These are phyloP conservation scores for Populus hybrid DNA, from an alignment of 441 rosid genomes.

Conservation along the genomic window DNA sequence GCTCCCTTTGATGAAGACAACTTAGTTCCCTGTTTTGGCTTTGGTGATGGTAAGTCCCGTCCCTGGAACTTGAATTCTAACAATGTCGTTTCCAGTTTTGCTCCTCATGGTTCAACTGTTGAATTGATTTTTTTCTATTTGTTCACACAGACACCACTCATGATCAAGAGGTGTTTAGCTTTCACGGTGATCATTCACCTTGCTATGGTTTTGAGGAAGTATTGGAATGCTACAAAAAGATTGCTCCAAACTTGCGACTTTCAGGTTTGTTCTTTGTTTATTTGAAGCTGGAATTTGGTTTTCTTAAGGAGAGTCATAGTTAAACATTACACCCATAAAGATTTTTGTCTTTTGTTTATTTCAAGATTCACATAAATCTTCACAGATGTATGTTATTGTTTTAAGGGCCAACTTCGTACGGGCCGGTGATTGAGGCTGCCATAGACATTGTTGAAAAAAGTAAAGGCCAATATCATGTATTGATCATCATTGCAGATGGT, in stretches of 20 bases:
- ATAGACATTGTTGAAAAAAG: constrained; percentile 66
- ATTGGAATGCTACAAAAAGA: constrained; percentile 58
- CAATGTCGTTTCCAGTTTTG: too few species aligned
- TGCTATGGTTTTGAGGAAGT: constrained; percentile 89
- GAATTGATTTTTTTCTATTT: background rate
- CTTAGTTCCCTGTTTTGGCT: constrained; percentile 81
- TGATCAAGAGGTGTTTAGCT: constrained; percentile 69
- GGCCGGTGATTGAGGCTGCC: constrained; percentile 74
- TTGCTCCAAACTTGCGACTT: constrained; percentile 57
- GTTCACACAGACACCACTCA: constrained; percentile 58
- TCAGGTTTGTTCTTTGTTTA: constrained; percentile 43
- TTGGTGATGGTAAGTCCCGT: constrained; percentile 64
- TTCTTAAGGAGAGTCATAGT: background rate
- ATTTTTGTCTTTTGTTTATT: constrained; percentile 7
- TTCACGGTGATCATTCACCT: constrained; percentile 63
- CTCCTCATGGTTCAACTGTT: background rate
- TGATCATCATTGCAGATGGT: constrained; percentile 81
- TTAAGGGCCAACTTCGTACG: constrained; percentile 87
- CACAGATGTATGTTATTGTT: constrained; percentile 14
- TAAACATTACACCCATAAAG: background rate
- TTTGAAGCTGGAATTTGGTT: background rate
- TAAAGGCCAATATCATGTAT: constrained; percentile 77
- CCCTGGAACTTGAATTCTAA: background rate
- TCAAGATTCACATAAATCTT: constrained; percentile 1
- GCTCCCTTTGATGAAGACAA: constrained; percentile 89